phyloP scores from a whole-genome alignment of 139 green algal species.

The Chara braunii region DNA sequence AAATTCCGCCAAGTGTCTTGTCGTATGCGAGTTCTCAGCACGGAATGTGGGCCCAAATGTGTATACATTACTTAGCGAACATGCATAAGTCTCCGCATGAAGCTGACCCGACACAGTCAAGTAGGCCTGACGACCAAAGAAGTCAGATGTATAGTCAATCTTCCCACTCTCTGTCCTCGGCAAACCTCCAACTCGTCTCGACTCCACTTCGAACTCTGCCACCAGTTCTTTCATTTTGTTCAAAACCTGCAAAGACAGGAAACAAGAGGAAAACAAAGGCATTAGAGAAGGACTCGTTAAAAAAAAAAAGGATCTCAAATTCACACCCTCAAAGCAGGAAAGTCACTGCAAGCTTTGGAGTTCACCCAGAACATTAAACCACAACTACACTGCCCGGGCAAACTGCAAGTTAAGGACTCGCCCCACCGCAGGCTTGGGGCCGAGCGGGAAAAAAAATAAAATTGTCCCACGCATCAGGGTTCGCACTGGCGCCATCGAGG shows the following conservation, averaged over 20 bases:
- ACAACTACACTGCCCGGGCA: too few species aligned
- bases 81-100: conserved; percentile 58
- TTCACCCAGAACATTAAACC: too few species aligned
- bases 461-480: too few species aligned
- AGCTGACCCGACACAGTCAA: conserved; percentile 89
- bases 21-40: conserved; percentile 52
- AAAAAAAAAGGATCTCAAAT: too few species aligned
- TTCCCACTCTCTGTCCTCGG: conserved; percentile 18
- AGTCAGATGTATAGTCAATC: conserved; percentile 88
- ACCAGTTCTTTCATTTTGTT: conserved; percentile 58
- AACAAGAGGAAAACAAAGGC: neutral
- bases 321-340: too few species aligned
- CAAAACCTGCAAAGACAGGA: neutral
- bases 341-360: too few species aligned
- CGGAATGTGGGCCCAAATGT: conserved; percentile 53
- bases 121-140: conserved; percentile 82
- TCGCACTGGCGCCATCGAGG: too few species aligned
- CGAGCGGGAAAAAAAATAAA: too few species aligned
- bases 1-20: conserved; percentile 73
- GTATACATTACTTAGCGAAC: conserved; percentile 49
- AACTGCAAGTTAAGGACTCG: too few species aligned
- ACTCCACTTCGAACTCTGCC: conserved; percentile 48
- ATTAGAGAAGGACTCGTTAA: too few species aligned
- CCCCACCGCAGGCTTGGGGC: too few species aligned
- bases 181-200: conserved; percentile 20